Evolutionary conservation across 2,329 filamentous ascomycete species (phyloP).

Genomic region (Alternaria consortialis): DNA sequence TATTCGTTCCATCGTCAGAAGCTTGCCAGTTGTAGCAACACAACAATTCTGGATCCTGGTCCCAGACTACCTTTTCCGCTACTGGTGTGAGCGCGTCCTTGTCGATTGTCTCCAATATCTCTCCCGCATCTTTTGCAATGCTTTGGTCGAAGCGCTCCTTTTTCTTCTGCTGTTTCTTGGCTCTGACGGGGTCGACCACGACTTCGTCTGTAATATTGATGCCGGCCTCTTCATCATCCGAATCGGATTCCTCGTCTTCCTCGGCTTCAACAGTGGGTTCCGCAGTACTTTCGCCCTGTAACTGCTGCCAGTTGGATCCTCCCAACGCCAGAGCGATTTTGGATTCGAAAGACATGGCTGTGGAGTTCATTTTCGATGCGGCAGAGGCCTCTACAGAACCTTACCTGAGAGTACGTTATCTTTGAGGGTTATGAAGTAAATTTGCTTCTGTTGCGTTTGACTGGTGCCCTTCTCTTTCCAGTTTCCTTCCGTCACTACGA

Average conservation of each 20-base stretch:
- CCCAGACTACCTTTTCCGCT: slow-evolving; percentile 29
- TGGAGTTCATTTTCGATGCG: slow-evolving; percentile 6
- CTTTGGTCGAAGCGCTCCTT: slow-evolving; percentile 21
- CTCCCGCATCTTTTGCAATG: slow-evolving; percentile 27
- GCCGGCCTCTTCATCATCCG: not conserved
- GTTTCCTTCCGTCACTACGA: not conserved
- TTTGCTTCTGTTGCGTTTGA: not conserved
- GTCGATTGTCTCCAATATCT: slow-evolving; percentile 26
- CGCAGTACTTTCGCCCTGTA: slow-evolving; percentile 9
- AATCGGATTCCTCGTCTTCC: not conserved
- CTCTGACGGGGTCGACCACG: slow-evolving; percentile 7
- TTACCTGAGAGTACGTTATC: not conserved
- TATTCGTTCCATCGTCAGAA: slow-evolving; percentile 32
- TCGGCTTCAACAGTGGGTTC: not conserved
- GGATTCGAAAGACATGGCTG: slow-evolving; percentile 21
- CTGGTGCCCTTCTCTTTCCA: not conserved
- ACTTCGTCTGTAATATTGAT: slow-evolving; percentile 1
- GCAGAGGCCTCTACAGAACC: not conserved
- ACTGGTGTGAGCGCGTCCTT: slow-evolving; percentile 21
- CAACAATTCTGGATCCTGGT: slow-evolving; percentile 36
- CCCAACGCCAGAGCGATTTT: slow-evolving; percentile 23
- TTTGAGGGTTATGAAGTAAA: not conserved
- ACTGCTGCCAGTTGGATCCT: slow-evolving; percentile 24
- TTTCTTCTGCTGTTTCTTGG: slow-evolving; percentile 27
- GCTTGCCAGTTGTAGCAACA: slow-evolving; percentile 44